These are phyloP conservation scores for Fusarium sp. DNA, from an alignment of 2,329 filamentous ascomycete genomes.

Conservation along the genomic window DNA sequence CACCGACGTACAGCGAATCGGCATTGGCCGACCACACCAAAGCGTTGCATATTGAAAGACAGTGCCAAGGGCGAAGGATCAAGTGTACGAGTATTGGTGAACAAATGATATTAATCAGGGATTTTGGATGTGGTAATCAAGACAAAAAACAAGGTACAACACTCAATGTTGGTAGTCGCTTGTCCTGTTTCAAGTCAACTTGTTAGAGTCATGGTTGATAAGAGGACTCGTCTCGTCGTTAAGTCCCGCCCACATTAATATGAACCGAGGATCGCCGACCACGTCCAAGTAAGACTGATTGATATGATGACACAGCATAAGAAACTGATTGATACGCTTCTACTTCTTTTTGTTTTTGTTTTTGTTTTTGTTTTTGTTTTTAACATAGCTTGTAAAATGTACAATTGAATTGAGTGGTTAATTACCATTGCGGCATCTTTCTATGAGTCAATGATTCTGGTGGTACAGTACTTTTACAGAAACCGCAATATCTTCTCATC, in stretches of 20 bases:
- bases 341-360: neutral
- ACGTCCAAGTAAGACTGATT: conserved; percentile 1
- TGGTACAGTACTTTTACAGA: conserved; percentile 50
- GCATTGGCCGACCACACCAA: conserved; percentile 46
- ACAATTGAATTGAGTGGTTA: conserved; percentile 51
- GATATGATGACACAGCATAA: neutral
- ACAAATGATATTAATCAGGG: neutral
- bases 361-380: neutral
- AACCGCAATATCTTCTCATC: conserved; percentile 37
- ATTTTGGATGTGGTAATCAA: neutral
- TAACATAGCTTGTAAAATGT: conserved; percentile 20
- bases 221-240: conserved; percentile 39
- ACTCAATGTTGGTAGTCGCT: conserved; percentile 4
- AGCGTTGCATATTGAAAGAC: conserved; percentile 42
- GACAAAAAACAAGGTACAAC: neutral
- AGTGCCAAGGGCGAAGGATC: neutral
- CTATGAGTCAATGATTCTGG: conserved; percentile 43
- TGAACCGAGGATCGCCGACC: conserved; percentile 34
- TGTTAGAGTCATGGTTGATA: conserved; percentile 40
- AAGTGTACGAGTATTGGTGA: neutral
- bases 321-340: neutral
- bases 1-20: conserved; percentile 45
- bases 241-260: conserved; percentile 44
- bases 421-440: conserved; percentile 38
- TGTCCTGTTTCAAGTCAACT: conserved; percentile 10